These are phyloP conservation scores for Rhamnella rubrinervis DNA, from an alignment of 331 rosid species.

Conservation along the genomic window DNA sequence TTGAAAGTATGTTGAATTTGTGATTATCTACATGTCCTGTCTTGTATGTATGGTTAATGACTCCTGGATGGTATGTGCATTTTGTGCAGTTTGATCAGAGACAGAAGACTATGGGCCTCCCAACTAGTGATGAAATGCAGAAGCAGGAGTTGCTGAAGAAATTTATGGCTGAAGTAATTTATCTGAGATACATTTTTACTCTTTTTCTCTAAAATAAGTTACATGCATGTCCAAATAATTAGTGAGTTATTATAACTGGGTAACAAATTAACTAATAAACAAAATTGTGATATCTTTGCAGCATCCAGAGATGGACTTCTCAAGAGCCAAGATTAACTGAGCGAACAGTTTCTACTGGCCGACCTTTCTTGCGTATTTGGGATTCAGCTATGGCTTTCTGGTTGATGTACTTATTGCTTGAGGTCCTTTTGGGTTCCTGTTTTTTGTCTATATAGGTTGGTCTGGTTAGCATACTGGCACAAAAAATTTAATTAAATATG, in stretches of 20 bases:
- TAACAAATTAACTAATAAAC: conserved; percentile 4
- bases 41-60: conserved; percentile 4
- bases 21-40: not conserved
- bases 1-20: not conserved
- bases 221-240: not conserved
- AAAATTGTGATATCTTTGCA: conserved; percentile 34
- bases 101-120: conserved; percentile 86
- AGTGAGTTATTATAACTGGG: not conserved
- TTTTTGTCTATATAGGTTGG: no score
- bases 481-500: no score
- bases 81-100: conserved; percentile 82
- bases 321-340: conserved; percentile 68
- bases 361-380: not conserved
- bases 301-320: conserved; percentile 99
- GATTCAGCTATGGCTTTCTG: no score
- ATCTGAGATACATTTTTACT: not conserved
- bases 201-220: not conserved
- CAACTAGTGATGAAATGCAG: conserved; percentile 82
- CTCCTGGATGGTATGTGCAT: conserved; percentile 4
- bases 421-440: not conserved
- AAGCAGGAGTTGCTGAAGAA: conserved; percentile 91
- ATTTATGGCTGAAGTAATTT: conserved; percentile 75
- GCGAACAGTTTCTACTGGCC: not conserved
- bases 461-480: no score
- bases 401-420: not conserved